Percentiles rank a stretch among this genome's conserved stretches.
phyloP scores from a whole-genome alignment of 176 grass and related monocot genomes.

The Cocos nucifera region DNA sequence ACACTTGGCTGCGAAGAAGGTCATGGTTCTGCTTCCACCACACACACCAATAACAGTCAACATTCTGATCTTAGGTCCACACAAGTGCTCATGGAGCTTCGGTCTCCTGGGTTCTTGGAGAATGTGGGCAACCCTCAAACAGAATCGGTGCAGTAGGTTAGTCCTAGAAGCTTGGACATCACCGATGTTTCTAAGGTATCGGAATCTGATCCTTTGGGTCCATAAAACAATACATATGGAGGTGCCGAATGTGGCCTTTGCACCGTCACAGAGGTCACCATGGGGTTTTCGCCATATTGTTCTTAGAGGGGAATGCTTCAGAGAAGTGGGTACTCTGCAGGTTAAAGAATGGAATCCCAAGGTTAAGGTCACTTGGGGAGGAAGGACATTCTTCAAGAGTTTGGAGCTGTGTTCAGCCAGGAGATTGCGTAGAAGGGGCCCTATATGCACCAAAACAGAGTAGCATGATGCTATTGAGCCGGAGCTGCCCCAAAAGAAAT shows the following conservation, averaged over 20 bases:
- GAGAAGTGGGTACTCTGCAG: constrained; percentile 67
- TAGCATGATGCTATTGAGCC: constrained; percentile 15
- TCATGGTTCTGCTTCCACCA: constrained; percentile 8
- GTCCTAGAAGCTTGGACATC: constrained; percentile 44
- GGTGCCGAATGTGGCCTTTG: constrained; percentile 50
- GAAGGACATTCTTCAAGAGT: constrained; percentile 47
- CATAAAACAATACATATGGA: constrained; percentile 16
- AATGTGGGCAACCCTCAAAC: constrained; percentile 15
- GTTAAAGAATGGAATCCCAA: constrained; percentile 51
- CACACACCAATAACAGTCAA: constrained; percentile 15
- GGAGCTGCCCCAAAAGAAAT: constrained; percentile 36
- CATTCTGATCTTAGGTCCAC: no score
- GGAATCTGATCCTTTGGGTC: constrained; percentile 21
- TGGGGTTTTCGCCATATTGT: constrained; percentile 57
- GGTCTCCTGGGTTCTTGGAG: constrained; percentile 22
- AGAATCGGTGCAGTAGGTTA: constrained; percentile 37
- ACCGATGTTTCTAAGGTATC: constrained; percentile 32
- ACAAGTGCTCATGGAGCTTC: constrained; percentile 20
- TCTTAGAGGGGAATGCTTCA: constrained; percentile 28
- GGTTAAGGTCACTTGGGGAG: constrained; percentile 44
- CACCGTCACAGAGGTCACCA: constrained; percentile 53
- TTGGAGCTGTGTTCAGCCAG: constrained; percentile 55
- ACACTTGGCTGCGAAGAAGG: constrained; percentile 21
- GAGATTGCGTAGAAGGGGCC: constrained; percentile 36
- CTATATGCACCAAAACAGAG: constrained; percentile 28